These are phyloP conservation scores for Auricularia heimuer DNA, from an alignment of 768 basidiomycete genomes.

Conservation along the genomic window DNA sequence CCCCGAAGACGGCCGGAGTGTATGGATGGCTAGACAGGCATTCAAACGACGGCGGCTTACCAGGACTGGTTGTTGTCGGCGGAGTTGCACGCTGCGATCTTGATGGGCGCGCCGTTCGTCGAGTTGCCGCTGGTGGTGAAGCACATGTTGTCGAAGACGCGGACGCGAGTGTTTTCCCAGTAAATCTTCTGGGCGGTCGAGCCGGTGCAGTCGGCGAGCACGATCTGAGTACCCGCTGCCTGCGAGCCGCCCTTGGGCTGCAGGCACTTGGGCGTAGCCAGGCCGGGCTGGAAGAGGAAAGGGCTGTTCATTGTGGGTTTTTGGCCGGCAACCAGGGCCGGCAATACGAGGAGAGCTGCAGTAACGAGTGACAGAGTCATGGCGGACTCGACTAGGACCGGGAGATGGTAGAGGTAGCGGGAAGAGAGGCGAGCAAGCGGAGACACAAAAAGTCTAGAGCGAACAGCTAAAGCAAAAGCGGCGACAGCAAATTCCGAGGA, in stretches of 20 bases:
- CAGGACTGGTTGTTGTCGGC: slow-evolving; percentile 2
- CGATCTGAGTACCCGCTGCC: background rate
- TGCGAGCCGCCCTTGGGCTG: background rate
- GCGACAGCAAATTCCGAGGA: no score
- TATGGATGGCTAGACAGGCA: background rate
- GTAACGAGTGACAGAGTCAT: slow-evolving; percentile 1
- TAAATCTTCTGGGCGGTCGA: background rate
- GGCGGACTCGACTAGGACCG: background rate
- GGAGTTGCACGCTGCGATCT: background rate
- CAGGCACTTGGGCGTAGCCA: background rate
- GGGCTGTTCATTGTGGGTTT: background rate
- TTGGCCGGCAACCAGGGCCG: background rate
- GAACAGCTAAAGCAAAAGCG: background rate
- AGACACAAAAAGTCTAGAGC: background rate
- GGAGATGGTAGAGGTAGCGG: background rate
- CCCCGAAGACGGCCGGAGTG: no score
- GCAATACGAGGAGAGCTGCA: background rate
- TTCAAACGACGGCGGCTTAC: background rate
- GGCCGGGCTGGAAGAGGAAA: background rate
- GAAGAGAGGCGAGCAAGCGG: background rate
- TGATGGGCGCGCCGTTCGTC: background rate
- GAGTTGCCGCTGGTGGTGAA: background rate
- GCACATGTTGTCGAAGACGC: background rate
- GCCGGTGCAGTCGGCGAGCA: slow-evolving; percentile 6
- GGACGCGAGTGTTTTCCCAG: background rate